Evolutionary conservation across 2,329 filamentous ascomycete species (phyloP).

Genomic region (Erysiphe neolycopersici): DNA sequence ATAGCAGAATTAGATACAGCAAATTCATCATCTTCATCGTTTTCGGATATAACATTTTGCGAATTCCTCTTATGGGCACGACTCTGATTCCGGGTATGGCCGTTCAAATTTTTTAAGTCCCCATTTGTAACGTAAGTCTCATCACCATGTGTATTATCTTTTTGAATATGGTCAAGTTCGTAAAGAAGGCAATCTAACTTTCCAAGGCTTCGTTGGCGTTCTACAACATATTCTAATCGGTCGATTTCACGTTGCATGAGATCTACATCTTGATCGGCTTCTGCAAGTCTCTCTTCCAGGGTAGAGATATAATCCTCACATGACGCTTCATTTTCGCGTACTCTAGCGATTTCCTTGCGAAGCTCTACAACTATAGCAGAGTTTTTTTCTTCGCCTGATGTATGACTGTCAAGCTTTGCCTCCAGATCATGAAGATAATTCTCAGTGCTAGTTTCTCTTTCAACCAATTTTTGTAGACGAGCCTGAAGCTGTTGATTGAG

Average conservation of each 20-base stretch:
- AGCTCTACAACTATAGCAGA: conserved; percentile 62
- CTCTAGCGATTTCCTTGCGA: conserved; percentile 68
- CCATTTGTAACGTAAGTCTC: conserved; percentile 17
- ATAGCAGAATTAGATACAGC: conserved; percentile 2
- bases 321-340: conserved; percentile 69
- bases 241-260: conserved; percentile 94
- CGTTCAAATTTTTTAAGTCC: conserved; percentile 19
- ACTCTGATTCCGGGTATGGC: conserved; percentile 28
- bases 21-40: conserved; percentile 9
- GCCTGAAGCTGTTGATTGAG: conserved; percentile 73
- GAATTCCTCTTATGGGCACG: conserved; percentile 25
- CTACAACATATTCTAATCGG: conserved; percentile 76
- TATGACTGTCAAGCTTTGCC: conserved; percentile 67
- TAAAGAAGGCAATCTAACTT: conserved; percentile 82
- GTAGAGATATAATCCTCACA: conserved; percentile 96
- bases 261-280: conserved; percentile 86
- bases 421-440: conserved; percentile 83
- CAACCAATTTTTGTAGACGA: conserved; percentile 74
- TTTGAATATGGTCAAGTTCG: conserved; percentile 58
- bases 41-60: conserved; percentile 27
- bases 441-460: conserved; percentile 77
- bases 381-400: conserved; percentile 79
- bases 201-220: conserved; percentile 80
- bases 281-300: conserved; percentile 77
- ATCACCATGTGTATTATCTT: conserved; percentile 23